Evolutionary conservation across 2,329 filamentous ascomycete species (phyloP), one percentile per base, ranked within the genome.

Genomic region (Parastagonospora avenae): DNA sequence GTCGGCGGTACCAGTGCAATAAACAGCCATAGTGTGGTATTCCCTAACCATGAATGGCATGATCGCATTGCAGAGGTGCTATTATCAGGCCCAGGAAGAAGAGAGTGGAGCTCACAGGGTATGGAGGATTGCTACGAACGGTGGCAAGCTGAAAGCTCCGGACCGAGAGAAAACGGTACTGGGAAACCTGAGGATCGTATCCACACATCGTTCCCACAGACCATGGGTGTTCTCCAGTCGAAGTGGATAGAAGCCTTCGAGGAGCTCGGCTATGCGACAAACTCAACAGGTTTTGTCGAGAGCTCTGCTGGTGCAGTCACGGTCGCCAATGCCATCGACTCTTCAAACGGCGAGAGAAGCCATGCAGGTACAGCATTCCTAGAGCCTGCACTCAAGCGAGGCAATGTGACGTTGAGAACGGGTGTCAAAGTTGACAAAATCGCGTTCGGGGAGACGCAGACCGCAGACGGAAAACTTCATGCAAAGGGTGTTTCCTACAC

Each of bases 21-120:
- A 19, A 63, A 63, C 32, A 59, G 55, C 33, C 60, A 61, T 9
- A 63, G 58, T 24, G 52, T 60, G 15, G 55, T 63, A 2, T 63
- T 56, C 27, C 58, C 58, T 4, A 61, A 56, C 14, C 28, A 46
- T 14, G 58, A 63, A 29, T 63, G 55, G 55, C 58, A 63, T 15
- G 55, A 63, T 41, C 55, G 55, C 33, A 2, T 63, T 0, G 60
- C 54, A 8, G 43, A 48, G 8, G 44, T 49, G 32, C 55, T 63
- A 39, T 37, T 63, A 2, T 36, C 41, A 11, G 45, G 48, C 10
- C 14, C 39, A 2, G 48, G 60, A 4, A 57, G 37, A 44, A 49
- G 42, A 41, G 47, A 46, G 2, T 60, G 57, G 57, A 45, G 40
- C 14, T 43, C 52, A 42, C 24, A 50, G 10, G 48, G 52, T 15